Percentiles rank a stretch among this genome's conserved stretches.
Conservation (phyloP, 176 grass and related monocot species). For the Triticum turgidum region DNA sequence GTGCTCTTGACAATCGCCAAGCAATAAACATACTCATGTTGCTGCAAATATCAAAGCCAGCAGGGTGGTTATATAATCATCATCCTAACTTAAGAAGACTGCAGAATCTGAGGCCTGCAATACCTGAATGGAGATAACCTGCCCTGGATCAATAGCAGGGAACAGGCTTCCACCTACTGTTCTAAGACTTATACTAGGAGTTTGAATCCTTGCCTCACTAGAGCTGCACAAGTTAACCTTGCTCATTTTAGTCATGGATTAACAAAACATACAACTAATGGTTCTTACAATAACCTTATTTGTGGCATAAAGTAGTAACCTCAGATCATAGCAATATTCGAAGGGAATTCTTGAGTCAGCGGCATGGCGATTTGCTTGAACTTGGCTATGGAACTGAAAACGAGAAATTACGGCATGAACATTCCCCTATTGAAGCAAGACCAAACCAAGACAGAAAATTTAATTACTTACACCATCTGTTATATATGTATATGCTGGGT, state of each 20-base stretch:
- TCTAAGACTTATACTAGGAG: slow-evolving; percentile 73
- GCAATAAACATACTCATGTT: slow-evolving; percentile 66
- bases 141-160: slow-evolving; percentile 58
- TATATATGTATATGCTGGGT: slow-evolving; percentile 69
- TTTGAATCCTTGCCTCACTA: slow-evolving; percentile 38
- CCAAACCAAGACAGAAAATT: not conserved
- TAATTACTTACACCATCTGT: slow-evolving; percentile 59
- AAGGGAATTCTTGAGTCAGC: slow-evolving; percentile 67
- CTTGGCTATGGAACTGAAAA: slow-evolving; percentile 73
- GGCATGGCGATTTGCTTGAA: slow-evolving; percentile 40
- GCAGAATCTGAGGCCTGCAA: not conserved
- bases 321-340: slow-evolving; percentile 79
- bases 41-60: slow-evolving; percentile 41
- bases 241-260: not conserved
- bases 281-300: not conserved
- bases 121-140: slow-evolving; percentile 63
- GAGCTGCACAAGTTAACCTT: slow-evolving; percentile 40
- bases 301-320: slow-evolving; percentile 34
- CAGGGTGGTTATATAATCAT: not conserved
- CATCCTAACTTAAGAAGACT: not conserved
- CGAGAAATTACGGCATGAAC: not conserved
- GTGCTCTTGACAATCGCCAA: slow-evolving; percentile 69
- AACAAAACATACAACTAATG: not conserved
- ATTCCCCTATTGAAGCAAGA: not conserved
- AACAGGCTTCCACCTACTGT: slow-evolving; percentile 55